Evolutionary conservation across 805 yeast genomes (phyloP), one percentile per base, ranked within the genome.

Genomic region (Kazachstania bromeliacearum): DNA sequence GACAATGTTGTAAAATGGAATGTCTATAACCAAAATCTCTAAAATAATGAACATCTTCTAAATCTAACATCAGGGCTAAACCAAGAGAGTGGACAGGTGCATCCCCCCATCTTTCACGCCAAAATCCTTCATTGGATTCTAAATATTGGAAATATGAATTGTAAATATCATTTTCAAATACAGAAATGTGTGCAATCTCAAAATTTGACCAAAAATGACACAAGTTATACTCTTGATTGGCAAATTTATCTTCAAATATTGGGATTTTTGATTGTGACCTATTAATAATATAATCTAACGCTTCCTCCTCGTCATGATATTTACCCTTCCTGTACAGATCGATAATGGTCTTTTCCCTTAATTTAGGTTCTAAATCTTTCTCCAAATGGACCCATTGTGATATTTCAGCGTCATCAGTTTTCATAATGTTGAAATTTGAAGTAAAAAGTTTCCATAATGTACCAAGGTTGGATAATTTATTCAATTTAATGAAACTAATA

Each of bases 91-190:
- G 96, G 4, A 89, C 77, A 0, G 96, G 95, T 0, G 96, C 96
- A 66, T 89, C 97, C 2, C 97, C 97, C 97, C 97, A 89, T 51
- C 98, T 65, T 57, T 92, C 96, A 36, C 72, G 70, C 69, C 77
- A 87, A 52, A 89, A 88, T 0, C 97, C 96, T 7, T 88, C 85
- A 4, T 75, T 63, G 4, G 58, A 33, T 39, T 92, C 96, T 33
- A 89, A 58, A 46, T 66, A 72, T 28, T 76, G 62, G 58, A 85
- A 85, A 55, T 79, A 88, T 19, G 66, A 66, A 35, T 74, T 68
- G 59, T 89, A 92, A 14, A 68, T 55, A 4, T 72, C 68, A 15
- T 82, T 75, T 30, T 71, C 67, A 66, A 85, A 88, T 15, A 88
- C 58, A 47, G 79, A 87, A 2, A 85, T 73, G 36, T 83, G 64